phyloP scores from a whole-genome alignment of 352 stramenopile species.

The Phytophthora meadii region DNA sequence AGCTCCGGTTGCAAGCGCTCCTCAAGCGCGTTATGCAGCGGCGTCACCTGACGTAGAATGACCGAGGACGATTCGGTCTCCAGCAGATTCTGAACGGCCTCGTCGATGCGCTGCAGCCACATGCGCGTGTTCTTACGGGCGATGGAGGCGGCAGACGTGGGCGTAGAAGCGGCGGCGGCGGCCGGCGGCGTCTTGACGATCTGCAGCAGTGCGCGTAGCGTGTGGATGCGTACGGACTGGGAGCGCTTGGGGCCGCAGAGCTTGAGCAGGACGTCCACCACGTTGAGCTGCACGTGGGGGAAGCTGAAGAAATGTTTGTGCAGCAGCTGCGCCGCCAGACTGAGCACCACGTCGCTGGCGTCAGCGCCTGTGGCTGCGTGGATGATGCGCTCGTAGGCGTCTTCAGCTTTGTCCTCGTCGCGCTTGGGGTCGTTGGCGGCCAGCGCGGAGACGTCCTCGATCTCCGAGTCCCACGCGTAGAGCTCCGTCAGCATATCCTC shows the following conservation, averaged over 20 bases:
- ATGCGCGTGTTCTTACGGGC: constrained; percentile 41
- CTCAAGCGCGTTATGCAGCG: constrained; percentile 57
- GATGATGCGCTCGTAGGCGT: constrained; percentile 83
- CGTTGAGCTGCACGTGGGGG: constrained; percentile 78
- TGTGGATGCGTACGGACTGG: constrained; percentile 78
- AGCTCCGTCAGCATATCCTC: constrained; percentile 65
- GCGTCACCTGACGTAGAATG: constrained; percentile 67
- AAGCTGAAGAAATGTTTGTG: constrained; percentile 85
- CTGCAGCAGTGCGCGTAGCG: constrained; percentile 69
- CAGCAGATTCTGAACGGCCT: constrained; percentile 45
- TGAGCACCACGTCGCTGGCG: constrained; percentile 59
- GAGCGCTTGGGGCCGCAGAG: constrained; percentile 50
- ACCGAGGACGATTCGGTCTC: constrained; percentile 58
- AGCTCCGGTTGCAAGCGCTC: constrained; percentile 34
- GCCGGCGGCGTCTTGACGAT: constrained; percentile 59
- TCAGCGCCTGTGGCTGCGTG: constrained; percentile 44
- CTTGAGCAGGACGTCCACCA: constrained; percentile 67
- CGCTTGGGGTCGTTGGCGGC: constrained; percentile 50
- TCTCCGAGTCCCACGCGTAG: constrained; percentile 71
- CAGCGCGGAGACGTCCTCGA: constrained; percentile 68
- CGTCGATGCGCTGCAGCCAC: constrained; percentile 55
- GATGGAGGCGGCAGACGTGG: constrained; percentile 29
- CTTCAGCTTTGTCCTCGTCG: constrained; percentile 76
- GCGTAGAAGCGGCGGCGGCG: constrained; percentile 30
- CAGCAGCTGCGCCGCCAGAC: constrained; percentile 73